Evolutionary conservation across 2,329 filamentous ascomycete species (phyloP).

Genomic region (Alternaria hordeiaustralica): DNA sequence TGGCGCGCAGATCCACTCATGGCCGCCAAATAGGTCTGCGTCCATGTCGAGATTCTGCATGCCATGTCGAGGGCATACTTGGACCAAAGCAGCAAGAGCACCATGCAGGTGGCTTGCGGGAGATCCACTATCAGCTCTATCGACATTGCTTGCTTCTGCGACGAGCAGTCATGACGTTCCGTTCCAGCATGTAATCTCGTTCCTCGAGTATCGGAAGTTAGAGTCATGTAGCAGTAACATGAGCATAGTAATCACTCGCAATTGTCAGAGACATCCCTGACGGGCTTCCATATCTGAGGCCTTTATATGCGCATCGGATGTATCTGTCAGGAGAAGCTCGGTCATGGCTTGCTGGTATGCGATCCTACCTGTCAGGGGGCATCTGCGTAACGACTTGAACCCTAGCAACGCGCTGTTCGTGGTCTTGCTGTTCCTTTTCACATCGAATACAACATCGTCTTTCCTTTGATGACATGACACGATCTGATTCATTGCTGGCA

Average conservation of each 20-base stretch:
- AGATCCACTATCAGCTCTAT: slow-evolving; percentile 24
- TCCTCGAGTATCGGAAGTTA: slow-evolving; percentile 21
- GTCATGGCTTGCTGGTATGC: slow-evolving; percentile 5
- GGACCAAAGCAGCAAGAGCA: slow-evolving; percentile 24
- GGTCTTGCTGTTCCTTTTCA: neutral
- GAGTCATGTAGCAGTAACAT: slow-evolving; percentile 15
- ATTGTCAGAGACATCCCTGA: slow-evolving; percentile 11
- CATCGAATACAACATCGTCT: neutral
- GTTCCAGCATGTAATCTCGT: slow-evolving; percentile 32
- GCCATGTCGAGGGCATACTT: slow-evolving; percentile 21
- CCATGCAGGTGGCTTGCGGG: slow-evolving; percentile 25
- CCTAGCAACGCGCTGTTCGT: neutral
- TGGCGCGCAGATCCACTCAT: slow-evolving; percentile 22
- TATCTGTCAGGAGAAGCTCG: slow-evolving; percentile 37
- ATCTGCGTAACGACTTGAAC: neutral
- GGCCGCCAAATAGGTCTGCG: slow-evolving; percentile 11
- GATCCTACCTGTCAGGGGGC: neutral
- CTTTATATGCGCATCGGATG: neutral
- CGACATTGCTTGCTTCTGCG: slow-evolving; percentile 27
- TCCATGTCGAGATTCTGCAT: slow-evolving; percentile 23
- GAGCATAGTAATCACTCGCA: slow-evolving; percentile 14
- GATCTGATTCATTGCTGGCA: neutral
- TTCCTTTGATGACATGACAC: neutral
- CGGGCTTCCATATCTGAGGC: neutral
- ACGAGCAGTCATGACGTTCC: slow-evolving; percentile 13